A percentile compares a stretch with the other conserved stretches of the same genome.
These are phyloP conservation scores for Trichoderma polysporum DNA, from an alignment of 2,329 filamentous ascomycete species.

Conservation along the genomic window DNA sequence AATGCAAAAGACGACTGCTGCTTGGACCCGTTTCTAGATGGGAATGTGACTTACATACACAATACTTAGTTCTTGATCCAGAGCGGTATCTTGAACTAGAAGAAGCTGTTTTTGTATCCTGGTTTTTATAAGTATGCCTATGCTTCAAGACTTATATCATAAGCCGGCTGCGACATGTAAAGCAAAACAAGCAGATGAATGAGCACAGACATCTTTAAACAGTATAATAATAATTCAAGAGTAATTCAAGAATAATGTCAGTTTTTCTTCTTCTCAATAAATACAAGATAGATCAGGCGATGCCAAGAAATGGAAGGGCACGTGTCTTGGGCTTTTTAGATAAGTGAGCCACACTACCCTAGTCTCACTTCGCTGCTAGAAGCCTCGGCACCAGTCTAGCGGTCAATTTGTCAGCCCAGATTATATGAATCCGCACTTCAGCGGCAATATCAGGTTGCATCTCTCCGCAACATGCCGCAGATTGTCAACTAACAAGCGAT, in stretches of 20 bases:
- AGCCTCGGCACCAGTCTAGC: no score
- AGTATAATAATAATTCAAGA: not conserved
- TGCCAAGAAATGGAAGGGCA: no score
- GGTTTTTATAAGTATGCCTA: not conserved
- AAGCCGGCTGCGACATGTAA: no score
- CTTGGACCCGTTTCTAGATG: not conserved
- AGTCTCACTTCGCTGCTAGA: no score
- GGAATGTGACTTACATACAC: not conserved
- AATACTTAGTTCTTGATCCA: not conserved
- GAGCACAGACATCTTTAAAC: not conserved
- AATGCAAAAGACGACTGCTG: not conserved
- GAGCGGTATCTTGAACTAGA: not conserved
- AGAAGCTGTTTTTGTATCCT: no score
- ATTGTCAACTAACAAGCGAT: not conserved
- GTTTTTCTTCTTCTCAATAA: not conserved
- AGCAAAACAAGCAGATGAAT: no score
- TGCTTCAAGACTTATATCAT: not conserved
- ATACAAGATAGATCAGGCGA: no score
- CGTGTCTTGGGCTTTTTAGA: no score
- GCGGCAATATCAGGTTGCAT: conserved; percentile 4
- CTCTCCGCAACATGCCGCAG: conserved; percentile 15
- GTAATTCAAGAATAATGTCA: not conserved
- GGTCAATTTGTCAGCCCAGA: not conserved
- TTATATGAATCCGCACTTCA: not conserved
- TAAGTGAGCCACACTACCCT: not conserved